These are phyloP conservation scores for Novymonas esmeraldas DNA, from an alignment of 208 protist species.

Conservation along the genomic window DNA sequence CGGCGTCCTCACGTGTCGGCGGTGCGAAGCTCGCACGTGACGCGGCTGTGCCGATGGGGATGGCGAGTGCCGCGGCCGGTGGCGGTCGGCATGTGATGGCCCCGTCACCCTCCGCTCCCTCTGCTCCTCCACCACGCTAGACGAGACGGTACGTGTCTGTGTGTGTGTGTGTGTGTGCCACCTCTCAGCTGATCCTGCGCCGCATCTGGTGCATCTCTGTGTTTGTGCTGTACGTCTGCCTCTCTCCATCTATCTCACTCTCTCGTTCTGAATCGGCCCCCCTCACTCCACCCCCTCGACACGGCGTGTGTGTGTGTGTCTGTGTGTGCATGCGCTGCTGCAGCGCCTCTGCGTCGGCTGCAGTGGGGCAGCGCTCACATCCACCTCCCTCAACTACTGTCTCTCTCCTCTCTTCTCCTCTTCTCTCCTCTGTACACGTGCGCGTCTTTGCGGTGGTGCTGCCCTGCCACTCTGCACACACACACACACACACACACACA, in stretches of 20 bases:
- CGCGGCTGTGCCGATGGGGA: not conserved
- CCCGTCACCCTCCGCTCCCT: too few relatives aligned
- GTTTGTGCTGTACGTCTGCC: too few relatives aligned
- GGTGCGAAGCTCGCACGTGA: not conserved
- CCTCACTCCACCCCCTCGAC: too few relatives aligned
- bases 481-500: constrained; percentile 1
- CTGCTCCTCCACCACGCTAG: too few relatives aligned
- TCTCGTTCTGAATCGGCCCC: not conserved
- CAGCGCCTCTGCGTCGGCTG: too few relatives aligned
- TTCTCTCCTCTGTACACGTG: not conserved
- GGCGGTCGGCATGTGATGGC: constrained; percentile 18
- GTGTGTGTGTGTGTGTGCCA: not conserved
- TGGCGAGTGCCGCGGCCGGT: not conserved
- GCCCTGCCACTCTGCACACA: not conserved
- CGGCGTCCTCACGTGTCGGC: not conserved
- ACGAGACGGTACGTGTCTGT: constrained; percentile 1
- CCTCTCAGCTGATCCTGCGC: not conserved
- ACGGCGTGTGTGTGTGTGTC: not conserved
- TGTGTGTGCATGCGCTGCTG: constrained; percentile 4
- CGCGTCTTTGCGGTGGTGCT: not conserved
- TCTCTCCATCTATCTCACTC: not conserved
- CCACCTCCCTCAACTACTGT: not conserved
- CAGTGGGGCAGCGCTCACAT: too few relatives aligned
- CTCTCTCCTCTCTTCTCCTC: constrained; percentile 5
- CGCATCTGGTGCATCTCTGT: not conserved